These are phyloP conservation scores for Metschnikowia aberdeeniae DNA, from an alignment of 805 yeast genomes.

Conservation along the genomic window DNA sequence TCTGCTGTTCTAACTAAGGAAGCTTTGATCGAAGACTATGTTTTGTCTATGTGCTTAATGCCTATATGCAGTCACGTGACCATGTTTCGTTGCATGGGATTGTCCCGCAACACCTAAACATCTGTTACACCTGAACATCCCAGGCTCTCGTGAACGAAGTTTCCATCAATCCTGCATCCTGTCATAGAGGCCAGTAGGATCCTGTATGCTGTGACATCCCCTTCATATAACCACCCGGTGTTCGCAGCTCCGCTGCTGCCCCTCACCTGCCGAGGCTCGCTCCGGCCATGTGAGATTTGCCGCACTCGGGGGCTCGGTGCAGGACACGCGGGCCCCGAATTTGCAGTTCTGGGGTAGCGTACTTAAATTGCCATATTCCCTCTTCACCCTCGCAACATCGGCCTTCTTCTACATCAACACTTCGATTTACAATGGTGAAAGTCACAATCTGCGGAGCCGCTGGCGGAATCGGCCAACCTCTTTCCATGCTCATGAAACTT, in stretches of 20 bases:
- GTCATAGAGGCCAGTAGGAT: too few species aligned
- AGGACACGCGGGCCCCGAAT: background rate
- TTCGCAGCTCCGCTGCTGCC: slow-evolving; percentile 1
- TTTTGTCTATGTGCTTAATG: too few species aligned
- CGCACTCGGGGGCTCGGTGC: slow-evolving; percentile 1
- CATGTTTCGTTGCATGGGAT: too few species aligned
- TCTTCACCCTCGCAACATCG: background rate
- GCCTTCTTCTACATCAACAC: background rate
- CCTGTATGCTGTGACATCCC: background rate
- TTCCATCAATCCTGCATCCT: too few species aligned
- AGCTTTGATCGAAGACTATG: too few species aligned
- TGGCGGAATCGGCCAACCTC: slow-evolving; percentile 48
- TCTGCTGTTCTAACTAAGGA: too few species aligned
- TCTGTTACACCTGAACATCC: too few species aligned
- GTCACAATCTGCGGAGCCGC: slow-evolving; percentile 49
- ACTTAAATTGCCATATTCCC: background rate
- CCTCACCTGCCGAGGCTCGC: slow-evolving; percentile 3
- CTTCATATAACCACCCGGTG: background rate
- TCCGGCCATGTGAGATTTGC: slow-evolving; percentile 2
- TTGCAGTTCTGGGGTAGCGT: background rate
- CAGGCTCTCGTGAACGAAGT: too few species aligned
- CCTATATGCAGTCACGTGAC: too few species aligned
- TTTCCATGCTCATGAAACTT: slow-evolving; percentile 39
- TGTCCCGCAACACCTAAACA: too few species aligned
- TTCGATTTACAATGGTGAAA: slow-evolving; percentile 29